phyloP scores from a whole-genome alignment of 169 alveolate species.

The Condylostoma magnum region DNA sequence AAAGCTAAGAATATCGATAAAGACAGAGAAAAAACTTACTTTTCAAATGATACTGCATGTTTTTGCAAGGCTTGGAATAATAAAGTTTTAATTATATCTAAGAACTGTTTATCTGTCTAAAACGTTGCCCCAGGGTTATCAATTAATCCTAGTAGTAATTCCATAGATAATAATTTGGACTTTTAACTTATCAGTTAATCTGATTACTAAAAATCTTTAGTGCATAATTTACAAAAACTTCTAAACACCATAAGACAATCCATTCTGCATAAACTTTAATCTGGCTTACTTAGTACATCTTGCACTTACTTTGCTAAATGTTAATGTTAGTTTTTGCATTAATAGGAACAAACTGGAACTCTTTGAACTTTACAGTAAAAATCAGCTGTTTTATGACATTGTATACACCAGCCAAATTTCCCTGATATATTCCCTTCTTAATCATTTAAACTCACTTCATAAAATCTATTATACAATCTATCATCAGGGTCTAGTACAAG shows the following conservation, averaged over 20 bases:
- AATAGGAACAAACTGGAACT: slow-evolving; percentile 81
- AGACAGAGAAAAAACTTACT: slow-evolving; percentile 56
- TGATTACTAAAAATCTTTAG: too few relatives aligned
- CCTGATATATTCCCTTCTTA: slow-evolving; percentile 63
- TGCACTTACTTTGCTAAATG: slow-evolving; percentile 36
- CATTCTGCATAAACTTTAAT: too few relatives aligned
- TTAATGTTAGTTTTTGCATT: slow-evolving; percentile 77
- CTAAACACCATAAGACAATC: slow-evolving; percentile 47
- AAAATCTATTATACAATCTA: slow-evolving; percentile 24
- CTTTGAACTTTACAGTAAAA: slow-evolving; percentile 73
- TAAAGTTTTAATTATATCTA: slow-evolving; percentile 62
- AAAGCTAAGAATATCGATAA: slow-evolving; percentile 69
- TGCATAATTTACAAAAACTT: slow-evolving; percentile 44
- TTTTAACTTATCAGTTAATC: too few relatives aligned
- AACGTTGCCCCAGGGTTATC: slow-evolving; percentile 73
- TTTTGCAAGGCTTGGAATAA: slow-evolving; percentile 70
- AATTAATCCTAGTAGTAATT: slow-evolving; percentile 59
- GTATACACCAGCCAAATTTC: slow-evolving; percentile 85
- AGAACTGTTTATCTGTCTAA: slow-evolving; percentile 52
- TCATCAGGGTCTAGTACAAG: slow-evolving; percentile 18
- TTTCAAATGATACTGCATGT: slow-evolving; percentile 57
- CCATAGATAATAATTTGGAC: slow-evolving; percentile 66
- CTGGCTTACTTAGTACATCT: too few relatives aligned
- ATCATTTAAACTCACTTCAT: slow-evolving; percentile 39
- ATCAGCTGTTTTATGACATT: slow-evolving; percentile 81